These are phyloP conservation scores for Starmera amethionina DNA, from an alignment of 805 yeast species.

Conservation along the genomic window DNA sequence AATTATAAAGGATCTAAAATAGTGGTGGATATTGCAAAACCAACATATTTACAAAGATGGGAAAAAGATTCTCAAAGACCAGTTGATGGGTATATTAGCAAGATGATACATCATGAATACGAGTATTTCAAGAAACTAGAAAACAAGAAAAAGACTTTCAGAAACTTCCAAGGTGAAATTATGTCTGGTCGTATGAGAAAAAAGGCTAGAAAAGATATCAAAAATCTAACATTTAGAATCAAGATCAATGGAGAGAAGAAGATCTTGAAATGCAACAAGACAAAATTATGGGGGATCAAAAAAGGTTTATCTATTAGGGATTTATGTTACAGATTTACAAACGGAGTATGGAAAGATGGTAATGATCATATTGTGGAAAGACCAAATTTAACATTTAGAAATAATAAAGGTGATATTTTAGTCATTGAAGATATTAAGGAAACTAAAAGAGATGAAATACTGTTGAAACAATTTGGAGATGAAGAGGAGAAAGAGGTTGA, in stretches of 20 bases:
- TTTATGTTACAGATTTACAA: constrained; percentile 49
- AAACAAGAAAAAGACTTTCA: constrained; percentile 26
- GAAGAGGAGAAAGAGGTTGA: constrained; percentile 30
- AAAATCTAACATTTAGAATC: constrained; percentile 54
- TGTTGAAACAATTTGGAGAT: constrained; percentile 19
- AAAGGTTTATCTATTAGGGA: constrained; percentile 53
- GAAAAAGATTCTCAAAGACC: constrained; percentile 26
- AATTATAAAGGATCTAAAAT: constrained; percentile 67
- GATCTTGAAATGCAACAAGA: constrained; percentile 51
- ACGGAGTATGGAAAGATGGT: constrained; percentile 74
- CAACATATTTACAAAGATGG: constrained; percentile 39
- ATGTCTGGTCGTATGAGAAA: constrained; percentile 55
- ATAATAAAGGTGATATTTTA: constrained; percentile 9
- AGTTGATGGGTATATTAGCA: constrained; percentile 19
- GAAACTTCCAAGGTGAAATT: constrained; percentile 29
- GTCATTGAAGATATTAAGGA: constrained; percentile 8
- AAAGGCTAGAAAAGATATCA: constrained; percentile 41
- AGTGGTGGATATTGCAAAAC: constrained; percentile 52
- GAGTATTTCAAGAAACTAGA: constrained; percentile 26
- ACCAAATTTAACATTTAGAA: constrained; percentile 5
- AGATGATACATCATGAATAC: constrained; percentile 29
- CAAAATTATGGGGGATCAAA: constrained; percentile 87
- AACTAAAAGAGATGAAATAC: constrained; percentile 5
- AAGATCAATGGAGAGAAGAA: constrained; percentile 47
- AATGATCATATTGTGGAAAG: constrained; percentile 72